These are phyloP conservation scores for Mortierella sp. DNA, from an alignment of 371 early-diverging fungal genomes.

Conservation along the genomic window DNA sequence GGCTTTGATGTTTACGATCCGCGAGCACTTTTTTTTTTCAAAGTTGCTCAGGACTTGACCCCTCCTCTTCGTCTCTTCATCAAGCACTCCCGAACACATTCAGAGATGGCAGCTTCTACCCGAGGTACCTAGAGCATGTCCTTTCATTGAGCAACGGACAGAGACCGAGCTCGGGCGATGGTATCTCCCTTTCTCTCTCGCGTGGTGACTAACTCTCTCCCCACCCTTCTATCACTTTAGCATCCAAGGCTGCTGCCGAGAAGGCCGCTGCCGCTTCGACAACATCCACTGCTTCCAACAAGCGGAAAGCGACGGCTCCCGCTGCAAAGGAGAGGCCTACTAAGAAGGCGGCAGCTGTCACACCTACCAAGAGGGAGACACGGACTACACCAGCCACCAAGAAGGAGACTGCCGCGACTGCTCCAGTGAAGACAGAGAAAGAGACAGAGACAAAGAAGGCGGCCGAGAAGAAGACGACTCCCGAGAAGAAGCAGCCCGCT, in stretches of 20 bases:
- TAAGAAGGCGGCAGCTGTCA: constrained; percentile 36
- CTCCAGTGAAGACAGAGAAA: constrained; percentile 21
- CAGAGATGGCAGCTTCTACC: constrained; percentile 35
- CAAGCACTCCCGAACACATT: background rate
- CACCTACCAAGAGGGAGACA: constrained; percentile 28
- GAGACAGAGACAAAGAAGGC: constrained; percentile 36
- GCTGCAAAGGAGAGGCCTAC: constrained; percentile 35
- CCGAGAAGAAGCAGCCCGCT: no score
- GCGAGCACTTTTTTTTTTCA: constrained; percentile 2
- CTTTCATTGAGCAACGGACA: no score
- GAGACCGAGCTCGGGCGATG: background rate
- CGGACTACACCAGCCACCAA: constrained; percentile 32
- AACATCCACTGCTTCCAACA: constrained; percentile 10
- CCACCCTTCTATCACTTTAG: constrained; percentile 6
- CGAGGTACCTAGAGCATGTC: constrained; percentile 21
- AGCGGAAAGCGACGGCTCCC: constrained; percentile 46
- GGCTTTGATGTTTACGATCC: constrained; percentile 18
- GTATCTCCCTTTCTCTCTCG: background rate
- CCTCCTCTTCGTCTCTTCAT: background rate
- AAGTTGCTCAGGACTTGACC: no score
- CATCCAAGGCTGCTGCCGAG: constrained; percentile 21
- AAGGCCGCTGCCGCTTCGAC: constrained; percentile 21
- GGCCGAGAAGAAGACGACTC: constrained; percentile 27
- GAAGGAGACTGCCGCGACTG: constrained; percentile 35
- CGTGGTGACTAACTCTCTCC: background rate